phyloP scores from a whole-genome alignment of 192 early-diverging fungal species.

The Spinellus fusiger region DNA sequence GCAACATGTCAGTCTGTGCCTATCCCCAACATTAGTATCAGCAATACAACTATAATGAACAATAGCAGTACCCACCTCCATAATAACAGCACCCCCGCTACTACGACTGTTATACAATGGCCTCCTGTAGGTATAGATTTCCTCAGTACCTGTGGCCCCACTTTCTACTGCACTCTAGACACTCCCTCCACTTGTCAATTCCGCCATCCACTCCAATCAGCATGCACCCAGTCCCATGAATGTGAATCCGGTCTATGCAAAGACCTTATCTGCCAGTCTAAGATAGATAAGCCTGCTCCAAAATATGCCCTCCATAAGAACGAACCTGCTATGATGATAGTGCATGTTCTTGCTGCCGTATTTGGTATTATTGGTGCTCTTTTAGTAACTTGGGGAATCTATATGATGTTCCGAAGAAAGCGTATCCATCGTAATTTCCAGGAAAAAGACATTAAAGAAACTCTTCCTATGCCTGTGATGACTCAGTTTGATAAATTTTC shows the following conservation, averaged over 20 bases:
- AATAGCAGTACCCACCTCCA: no score
- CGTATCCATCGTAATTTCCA: no score
- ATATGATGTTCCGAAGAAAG: no score
- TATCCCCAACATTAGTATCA: neutral
- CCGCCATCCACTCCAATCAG: neutral
- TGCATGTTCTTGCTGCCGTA: neutral
- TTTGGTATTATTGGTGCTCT: no score
- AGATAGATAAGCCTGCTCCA: neutral
- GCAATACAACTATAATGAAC: neutral
- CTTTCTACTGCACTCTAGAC: neutral
- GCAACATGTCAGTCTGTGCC: constrained; percentile 1
- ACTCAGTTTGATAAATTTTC: no score
- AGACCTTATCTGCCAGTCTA: neutral
- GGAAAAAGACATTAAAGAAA: no score
- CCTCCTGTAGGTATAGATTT: neutral
- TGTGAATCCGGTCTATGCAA: neutral
- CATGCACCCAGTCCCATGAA: neutral
- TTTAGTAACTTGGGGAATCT: no score
- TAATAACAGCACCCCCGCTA: no score
- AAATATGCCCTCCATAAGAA: neutral
- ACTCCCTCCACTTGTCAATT: neutral
- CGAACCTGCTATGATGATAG: neutral
- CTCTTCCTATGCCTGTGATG: no score
- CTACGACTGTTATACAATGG: neutral
- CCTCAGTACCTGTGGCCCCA: neutral